Percentiles rank a stretch among this genome's conserved stretches.
Conservation (phyloP, 2,329 filamentous ascomycete species). For the Alternaria consortialis region DNA sequence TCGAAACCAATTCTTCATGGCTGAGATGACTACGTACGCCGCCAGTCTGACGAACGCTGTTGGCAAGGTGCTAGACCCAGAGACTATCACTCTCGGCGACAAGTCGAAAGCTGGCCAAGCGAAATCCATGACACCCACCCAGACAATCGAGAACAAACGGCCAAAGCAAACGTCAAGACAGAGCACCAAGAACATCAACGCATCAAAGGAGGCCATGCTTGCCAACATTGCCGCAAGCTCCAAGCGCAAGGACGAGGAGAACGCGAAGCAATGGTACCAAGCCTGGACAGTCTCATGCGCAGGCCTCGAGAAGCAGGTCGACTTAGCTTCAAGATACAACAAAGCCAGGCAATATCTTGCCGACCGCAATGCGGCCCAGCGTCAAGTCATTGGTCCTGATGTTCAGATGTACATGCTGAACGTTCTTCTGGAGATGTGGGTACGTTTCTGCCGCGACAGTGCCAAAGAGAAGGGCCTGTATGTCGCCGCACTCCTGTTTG, state of each 20-base stretch:
- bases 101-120: constrained; percentile 21
- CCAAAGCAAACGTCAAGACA: constrained; percentile 35
- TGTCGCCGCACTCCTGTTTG: constrained; percentile 47
- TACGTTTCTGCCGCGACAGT: constrained; percentile 42
- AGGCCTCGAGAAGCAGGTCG: constrained; percentile 58
- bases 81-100: constrained; percentile 42
- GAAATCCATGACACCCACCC: constrained; percentile 18
- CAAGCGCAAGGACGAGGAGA: constrained; percentile 54
- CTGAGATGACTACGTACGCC: constrained; percentile 27
- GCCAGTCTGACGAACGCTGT: constrained; percentile 28
- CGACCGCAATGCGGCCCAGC: constrained; percentile 52
- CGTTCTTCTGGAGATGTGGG: constrained; percentile 60
- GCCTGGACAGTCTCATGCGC: constrained; percentile 58
- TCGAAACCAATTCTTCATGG: constrained; percentile 28
- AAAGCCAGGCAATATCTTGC: constrained; percentile 61
- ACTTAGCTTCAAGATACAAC: constrained; percentile 57
- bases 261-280: constrained; percentile 52
- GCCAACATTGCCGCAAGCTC: constrained; percentile 55
- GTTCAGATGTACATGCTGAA: constrained; percentile 61
- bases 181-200: constrained; percentile 44
- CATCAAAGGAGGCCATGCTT: constrained; percentile 55
- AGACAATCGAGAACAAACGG: constrained; percentile 27
- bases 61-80: constrained; percentile 25
- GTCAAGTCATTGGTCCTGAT: constrained; percentile 55
- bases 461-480: constrained; percentile 41